Percentiles rank a stretch among this genome's conserved stretches.
Conservation (phyloP, 2,329 filamentous ascomycete species). For the Cytospora paraplurivora region DNA sequence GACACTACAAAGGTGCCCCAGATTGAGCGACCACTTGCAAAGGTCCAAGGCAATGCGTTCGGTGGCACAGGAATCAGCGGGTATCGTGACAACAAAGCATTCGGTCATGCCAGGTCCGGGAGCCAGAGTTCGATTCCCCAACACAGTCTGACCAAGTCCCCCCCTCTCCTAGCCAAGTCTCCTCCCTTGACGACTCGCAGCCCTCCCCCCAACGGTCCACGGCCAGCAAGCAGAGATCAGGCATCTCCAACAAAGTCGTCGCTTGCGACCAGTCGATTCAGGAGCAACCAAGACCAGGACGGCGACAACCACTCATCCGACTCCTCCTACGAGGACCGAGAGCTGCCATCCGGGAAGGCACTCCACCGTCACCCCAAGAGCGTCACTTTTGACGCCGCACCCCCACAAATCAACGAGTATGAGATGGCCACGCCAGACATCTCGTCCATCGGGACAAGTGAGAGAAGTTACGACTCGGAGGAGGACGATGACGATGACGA, state of each 20-base stretch:
- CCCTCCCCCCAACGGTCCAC: constrained; percentile 48
- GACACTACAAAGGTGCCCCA: constrained; percentile 77
- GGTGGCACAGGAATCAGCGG: constrained; percentile 58
- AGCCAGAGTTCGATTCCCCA: constrained; percentile 63
- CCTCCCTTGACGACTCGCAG: constrained; percentile 42
- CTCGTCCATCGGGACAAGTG: constrained; percentile 86
- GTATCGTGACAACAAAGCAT: constrained; percentile 50
- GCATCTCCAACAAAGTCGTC: constrained; percentile 88
- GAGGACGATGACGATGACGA: constrained; percentile 71
- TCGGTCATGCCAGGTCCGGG: constrained; percentile 54
- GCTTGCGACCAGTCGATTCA: constrained; percentile 68
- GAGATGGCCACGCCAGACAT: constrained; percentile 96
- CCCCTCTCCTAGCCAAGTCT: constrained; percentile 38
- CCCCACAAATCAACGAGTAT: constrained; percentile 95
- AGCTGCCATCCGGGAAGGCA: constrained; percentile 65
- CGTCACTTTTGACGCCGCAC: constrained; percentile 92
- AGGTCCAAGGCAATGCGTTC: constrained; percentile 73
- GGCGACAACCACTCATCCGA: constrained; percentile 70
- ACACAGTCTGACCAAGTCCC: constrained; percentile 55
- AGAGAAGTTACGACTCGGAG: constrained; percentile 89
- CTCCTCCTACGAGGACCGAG: constrained; percentile 57
- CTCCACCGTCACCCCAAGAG: constrained; percentile 90
- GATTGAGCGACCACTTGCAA: constrained; percentile 80
- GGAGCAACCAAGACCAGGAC: constrained; percentile 70
- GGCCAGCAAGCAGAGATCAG: constrained; percentile 61